Evolutionary conservation across 495 filamentous ascomycete genomes (phyloP).

Genomic region (Neurospora sp.): DNA sequence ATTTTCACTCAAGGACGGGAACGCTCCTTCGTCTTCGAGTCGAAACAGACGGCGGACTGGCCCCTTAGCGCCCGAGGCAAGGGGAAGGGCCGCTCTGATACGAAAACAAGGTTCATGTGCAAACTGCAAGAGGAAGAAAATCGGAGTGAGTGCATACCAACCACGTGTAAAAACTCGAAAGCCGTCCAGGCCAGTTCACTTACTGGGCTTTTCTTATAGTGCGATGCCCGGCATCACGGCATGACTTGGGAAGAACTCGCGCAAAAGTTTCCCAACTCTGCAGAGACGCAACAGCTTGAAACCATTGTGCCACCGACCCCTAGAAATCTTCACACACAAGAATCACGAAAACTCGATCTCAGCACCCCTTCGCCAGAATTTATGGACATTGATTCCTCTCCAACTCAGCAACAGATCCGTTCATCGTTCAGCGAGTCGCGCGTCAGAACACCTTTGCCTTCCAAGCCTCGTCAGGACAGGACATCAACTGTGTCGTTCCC

Average conservation of each 20-base stretch:
- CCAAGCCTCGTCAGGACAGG: constrained; percentile 35
- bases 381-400: constrained; percentile 23
- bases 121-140: constrained; percentile 37
- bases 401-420: constrained; percentile 21
- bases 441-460: constrained; percentile 39
- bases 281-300: constrained; percentile 23
- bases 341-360: constrained; percentile 16
- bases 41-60: constrained; percentile 38
- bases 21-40: constrained; percentile 32
- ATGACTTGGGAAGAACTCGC: constrained; percentile 42
- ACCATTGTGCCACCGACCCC: constrained; percentile 18
- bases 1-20: constrained; percentile 40
- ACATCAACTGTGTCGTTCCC: constrained; percentile 6
- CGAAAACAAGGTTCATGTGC: constrained; percentile 39
- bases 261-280: constrained; percentile 31
- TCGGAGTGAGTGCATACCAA: constrained; percentile 34
- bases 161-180: background rate
- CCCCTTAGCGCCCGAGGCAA: constrained; percentile 34
- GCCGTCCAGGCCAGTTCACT: constrained; percentile 4
- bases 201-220: constrained; percentile 21
- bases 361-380: background rate
- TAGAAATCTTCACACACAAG: constrained; percentile 8
- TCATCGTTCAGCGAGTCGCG: constrained; percentile 30
- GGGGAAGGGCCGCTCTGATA: constrained; percentile 39
- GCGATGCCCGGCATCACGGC: constrained; percentile 40